Evolutionary conservation across 257 asterid genomes (phyloP).

Genomic region (Schizonepeta tenuifolia): DNA sequence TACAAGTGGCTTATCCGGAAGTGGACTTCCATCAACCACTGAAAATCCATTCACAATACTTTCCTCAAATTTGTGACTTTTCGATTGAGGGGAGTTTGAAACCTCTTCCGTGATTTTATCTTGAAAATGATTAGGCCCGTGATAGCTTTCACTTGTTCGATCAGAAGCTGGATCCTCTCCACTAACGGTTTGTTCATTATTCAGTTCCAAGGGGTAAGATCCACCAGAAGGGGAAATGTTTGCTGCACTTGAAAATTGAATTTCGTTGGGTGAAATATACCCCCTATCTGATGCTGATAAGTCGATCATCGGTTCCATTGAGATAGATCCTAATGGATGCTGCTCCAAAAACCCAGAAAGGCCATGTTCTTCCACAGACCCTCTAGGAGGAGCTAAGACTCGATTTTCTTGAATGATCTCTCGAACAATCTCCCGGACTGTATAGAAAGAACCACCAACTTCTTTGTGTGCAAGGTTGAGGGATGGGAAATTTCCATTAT

Average conservation of each 20-base stretch:
- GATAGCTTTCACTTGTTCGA: slow-evolving; percentile 29
- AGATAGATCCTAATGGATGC: slow-evolving; percentile 65
- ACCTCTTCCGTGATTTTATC: slow-evolving; percentile 32
- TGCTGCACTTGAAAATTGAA: slow-evolving; percentile 40
- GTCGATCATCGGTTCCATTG: slow-evolving; percentile 57
- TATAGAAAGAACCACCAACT: slow-evolving; percentile 96
- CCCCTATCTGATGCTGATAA: slow-evolving; percentile 39
- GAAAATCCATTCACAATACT: slow-evolving; percentile 38
- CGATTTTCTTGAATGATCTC: slow-evolving; percentile 91
- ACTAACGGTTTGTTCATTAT: no score
- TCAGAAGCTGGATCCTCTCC: slow-evolving; percentile 38
- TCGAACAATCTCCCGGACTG: slow-evolving; percentile 82
- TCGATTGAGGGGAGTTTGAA: slow-evolving; percentile 23
- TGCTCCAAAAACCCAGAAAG: slow-evolving; percentile 51
- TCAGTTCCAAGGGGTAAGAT: no score
- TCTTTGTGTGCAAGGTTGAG: slow-evolving; percentile 89
- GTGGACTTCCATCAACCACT: slow-evolving; percentile 24
- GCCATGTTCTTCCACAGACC: slow-evolving; percentile 45
- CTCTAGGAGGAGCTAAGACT: slow-evolving; percentile 80
- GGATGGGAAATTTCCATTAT: slow-evolving; percentile 76
- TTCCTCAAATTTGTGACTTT: slow-evolving; percentile 23
- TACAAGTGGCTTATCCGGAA: slow-evolving; percentile 18
- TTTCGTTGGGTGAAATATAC: slow-evolving; percentile 10
- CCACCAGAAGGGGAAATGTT: no score
- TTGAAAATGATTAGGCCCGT: slow-evolving; percentile 28